These are phyloP conservation scores for Aspergillus nanangensis DNA, from an alignment of 495 filamentous ascomycete species.

Conservation along the genomic window DNA sequence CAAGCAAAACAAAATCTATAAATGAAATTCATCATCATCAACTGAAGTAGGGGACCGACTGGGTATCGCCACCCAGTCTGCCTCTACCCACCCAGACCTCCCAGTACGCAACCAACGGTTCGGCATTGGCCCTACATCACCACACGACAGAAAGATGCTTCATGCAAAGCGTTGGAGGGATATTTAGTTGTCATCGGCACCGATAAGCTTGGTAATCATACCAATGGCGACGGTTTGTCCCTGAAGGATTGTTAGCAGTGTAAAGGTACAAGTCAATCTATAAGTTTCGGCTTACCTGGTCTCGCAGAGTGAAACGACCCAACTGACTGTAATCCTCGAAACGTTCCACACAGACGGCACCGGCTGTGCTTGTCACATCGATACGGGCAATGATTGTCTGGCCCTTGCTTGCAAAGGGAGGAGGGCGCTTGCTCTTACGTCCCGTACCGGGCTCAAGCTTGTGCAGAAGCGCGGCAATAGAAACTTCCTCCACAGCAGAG, in stretches of 20 bases:
- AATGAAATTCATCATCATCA: constrained; percentile 39
- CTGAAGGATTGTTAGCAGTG: constrained; percentile 33
- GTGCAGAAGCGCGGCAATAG: constrained; percentile 79
- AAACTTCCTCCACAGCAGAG: constrained; percentile 93
- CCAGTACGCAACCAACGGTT: too few relatives aligned
- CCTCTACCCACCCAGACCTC: constrained; percentile 20
- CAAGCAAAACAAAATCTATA: constrained; percentile 19
- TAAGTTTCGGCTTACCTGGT: constrained; percentile 59
- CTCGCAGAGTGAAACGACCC: constrained; percentile 90
- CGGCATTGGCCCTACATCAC: constrained; percentile 6
- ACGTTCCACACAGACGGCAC: constrained; percentile 83
- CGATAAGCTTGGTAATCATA: constrained; percentile 85
- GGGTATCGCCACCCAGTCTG: constrained; percentile 20
- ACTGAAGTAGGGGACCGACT: constrained; percentile 20
- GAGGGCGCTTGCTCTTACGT: constrained; percentile 86
- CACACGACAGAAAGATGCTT: background rate
- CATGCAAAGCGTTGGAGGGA: constrained; percentile 9
- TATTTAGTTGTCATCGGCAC: constrained; percentile 24
- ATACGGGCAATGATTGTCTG: constrained; percentile 90
- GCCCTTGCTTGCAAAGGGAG: constrained; percentile 87
- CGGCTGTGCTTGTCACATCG: constrained; percentile 78
- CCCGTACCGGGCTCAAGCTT: constrained; percentile 96
- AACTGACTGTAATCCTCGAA: constrained; percentile 94
- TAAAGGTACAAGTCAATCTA: constrained; percentile 7
- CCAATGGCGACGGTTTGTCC: constrained; percentile 97